These are phyloP conservation scores for Mucor sp. DNA, from an alignment of 371 early-diverging fungal species.

Conservation along the genomic window DNA sequence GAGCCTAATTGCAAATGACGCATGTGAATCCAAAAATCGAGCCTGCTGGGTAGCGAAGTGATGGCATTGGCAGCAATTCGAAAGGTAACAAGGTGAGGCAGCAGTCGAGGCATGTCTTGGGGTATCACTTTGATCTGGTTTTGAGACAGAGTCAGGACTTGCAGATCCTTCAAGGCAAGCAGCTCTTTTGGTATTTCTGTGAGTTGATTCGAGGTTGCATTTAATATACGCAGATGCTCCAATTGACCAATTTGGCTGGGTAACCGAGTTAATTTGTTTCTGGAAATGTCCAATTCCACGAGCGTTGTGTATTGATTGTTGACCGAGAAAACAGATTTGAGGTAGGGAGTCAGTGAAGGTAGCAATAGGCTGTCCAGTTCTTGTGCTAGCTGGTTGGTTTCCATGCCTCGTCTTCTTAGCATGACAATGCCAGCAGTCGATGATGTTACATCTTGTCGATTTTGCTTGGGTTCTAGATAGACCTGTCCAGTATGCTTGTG, in stretches of 20 bases:
- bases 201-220: constrained; percentile 60
- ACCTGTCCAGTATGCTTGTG: constrained; percentile 22
- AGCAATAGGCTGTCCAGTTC: constrained; percentile 36
- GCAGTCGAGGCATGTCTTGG: constrained; percentile 36
- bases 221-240: constrained; percentile 48
- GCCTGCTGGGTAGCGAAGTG: constrained; percentile 37
- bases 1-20: constrained; percentile 62
- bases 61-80: constrained; percentile 58
- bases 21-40: constrained; percentile 48
- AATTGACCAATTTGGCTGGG: constrained; percentile 49
- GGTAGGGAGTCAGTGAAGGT: constrained; percentile 42
- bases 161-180: constrained; percentile 44
- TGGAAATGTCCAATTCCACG: constrained; percentile 61
- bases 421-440: constrained; percentile 37
- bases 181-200: constrained; percentile 53
- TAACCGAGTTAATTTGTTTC: constrained; percentile 48
- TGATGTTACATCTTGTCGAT: neutral
- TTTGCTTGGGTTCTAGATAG: constrained; percentile 7
- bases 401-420: constrained; percentile 51
- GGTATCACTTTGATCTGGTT: constrained; percentile 53
- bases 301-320: constrained; percentile 33
- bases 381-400: constrained; percentile 39
- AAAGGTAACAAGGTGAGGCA: constrained; percentile 52
- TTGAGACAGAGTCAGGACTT: constrained; percentile 58
- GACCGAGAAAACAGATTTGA: constrained; percentile 1